Evolutionary conservation across 2,329 filamentous ascomycete species (phyloP).

Genomic region (Hortaea werneckii): DNA sequence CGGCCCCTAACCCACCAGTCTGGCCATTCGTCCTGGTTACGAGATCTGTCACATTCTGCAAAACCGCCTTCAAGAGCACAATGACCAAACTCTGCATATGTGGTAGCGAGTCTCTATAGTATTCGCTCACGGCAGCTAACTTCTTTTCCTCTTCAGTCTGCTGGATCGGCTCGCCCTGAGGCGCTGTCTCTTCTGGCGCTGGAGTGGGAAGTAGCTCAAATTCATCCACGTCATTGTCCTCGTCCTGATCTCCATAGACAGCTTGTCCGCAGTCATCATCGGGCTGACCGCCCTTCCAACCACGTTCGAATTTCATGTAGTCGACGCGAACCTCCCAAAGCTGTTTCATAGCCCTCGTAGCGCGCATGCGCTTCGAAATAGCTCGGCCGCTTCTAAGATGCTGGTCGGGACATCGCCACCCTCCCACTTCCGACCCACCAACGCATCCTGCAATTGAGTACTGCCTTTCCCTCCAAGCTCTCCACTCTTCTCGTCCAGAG

Average conservation of each 20-base stretch:
- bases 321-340: conserved; percentile 88
- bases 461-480: conserved; percentile 80
- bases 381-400: conserved; percentile 84
- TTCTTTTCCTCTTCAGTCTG: conserved; percentile 19
- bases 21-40: conserved; percentile 49
- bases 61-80: conserved; percentile 77
- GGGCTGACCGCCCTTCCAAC: conserved; percentile 53
- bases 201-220: conserved; percentile 17
- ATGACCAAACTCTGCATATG: conserved; percentile 89
- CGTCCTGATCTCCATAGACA: conserved; percentile 19
- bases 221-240: conserved; percentile 26
- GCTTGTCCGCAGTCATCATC: background rate
- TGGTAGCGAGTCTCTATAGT: conserved; percentile 71
- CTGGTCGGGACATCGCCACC: conserved; percentile 90
- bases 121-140: conserved; percentile 56
- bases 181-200: conserved; percentile 24
- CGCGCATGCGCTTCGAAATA: conserved; percentile 87
- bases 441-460: conserved; percentile 65
- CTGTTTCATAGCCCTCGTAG: conserved; percentile 83
- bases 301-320: conserved; percentile 85
- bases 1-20: conserved; percentile 31
- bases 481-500: conserved; percentile 79
- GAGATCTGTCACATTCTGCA: conserved; percentile 79
- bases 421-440: conserved; percentile 81
- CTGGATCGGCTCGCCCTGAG: conserved; percentile 15